These are phyloP conservation scores for Suillus clintonianus DNA, from an alignment of 768 basidiomycete genomes.

Conservation along the genomic window DNA sequence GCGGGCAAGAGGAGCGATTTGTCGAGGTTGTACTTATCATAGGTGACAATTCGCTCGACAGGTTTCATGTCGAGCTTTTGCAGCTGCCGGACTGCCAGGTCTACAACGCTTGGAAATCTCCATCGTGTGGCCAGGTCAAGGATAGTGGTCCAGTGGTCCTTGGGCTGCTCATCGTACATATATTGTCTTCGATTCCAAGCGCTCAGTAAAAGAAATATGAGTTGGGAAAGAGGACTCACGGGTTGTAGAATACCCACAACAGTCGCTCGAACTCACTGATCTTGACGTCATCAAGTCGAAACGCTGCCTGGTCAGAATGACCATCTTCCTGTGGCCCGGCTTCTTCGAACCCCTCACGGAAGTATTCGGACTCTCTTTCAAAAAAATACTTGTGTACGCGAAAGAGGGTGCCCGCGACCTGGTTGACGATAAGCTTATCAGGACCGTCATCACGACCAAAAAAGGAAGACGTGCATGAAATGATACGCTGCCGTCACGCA, in stretches of 20 bases:
- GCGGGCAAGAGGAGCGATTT: conserved; percentile 48
- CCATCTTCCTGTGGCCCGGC: background rate
- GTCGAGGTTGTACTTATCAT: conserved; percentile 55
- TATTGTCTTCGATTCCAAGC: conserved; percentile 42
- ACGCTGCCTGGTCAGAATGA: conserved; percentile 5
- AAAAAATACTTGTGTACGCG: conserved; percentile 40
- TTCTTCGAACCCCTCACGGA: conserved; percentile 23
- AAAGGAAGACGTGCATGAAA: background rate
- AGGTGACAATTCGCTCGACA: conserved; percentile 56
- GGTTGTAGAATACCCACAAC: conserved; percentile 60
- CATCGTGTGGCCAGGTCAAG: conserved; percentile 56
- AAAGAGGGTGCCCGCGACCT: conserved; percentile 41
- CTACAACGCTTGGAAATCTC: conserved; percentile 52
- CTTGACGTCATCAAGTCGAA: conserved; percentile 26
- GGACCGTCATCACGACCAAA: background rate
- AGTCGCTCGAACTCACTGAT: conserved; percentile 45
- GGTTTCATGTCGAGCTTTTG: conserved; percentile 47
- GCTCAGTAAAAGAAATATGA: background rate
- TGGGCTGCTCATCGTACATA: conserved; percentile 51
- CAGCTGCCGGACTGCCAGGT: conserved; percentile 56
- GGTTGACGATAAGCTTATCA: background rate
- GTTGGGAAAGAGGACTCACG: conserved; percentile 34
- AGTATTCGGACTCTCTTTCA: conserved; percentile 36
- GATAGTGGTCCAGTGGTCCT: conserved; percentile 56
- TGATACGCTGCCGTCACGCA: background rate